phyloP scores from a whole-genome alignment of 306 rosid species.

The Hylodesmum podocarpum region DNA sequence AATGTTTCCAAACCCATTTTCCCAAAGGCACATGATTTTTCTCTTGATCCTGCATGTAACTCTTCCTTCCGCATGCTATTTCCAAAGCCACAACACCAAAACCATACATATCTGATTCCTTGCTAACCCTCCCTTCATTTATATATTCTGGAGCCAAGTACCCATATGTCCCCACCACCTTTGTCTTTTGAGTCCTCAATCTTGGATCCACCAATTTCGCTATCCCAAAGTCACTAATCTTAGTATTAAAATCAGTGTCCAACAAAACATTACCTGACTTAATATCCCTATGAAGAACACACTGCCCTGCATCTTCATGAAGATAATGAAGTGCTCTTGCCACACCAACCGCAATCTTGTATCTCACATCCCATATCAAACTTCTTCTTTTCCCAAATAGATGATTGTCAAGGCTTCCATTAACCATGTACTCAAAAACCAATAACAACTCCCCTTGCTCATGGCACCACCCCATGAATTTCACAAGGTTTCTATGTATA shows the following conservation, averaged over 20 bases:
- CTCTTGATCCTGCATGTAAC: slow-evolving; percentile 15
- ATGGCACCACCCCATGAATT: slow-evolving; percentile 55
- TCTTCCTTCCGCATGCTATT: slow-evolving; percentile 49
- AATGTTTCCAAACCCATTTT: slow-evolving; percentile 24
- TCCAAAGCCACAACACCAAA: slow-evolving; percentile 59
- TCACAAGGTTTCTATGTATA: slow-evolving; percentile 45
- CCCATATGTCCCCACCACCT: too few species aligned
- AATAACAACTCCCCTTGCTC: slow-evolving; percentile 39
- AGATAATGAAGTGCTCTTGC: slow-evolving; percentile 48
- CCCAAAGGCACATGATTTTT: background rate
- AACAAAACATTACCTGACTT: slow-evolving; percentile 49
- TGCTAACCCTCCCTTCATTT: too few species aligned
- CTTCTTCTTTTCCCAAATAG: slow-evolving; percentile 28
- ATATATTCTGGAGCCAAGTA: too few species aligned
- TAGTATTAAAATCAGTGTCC: slow-evolving; percentile 41
- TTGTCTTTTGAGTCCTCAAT: slow-evolving; percentile 26
- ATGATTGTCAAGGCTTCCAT: slow-evolving; percentile 46
- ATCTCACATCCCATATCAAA: slow-evolving; percentile 35
- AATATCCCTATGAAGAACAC: slow-evolving; percentile 47
- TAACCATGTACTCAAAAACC: slow-evolving; percentile 32
- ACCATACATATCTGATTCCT: slow-evolving; percentile 33
- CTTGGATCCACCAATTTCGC: slow-evolving; percentile 43
- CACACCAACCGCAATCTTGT: slow-evolving; percentile 35
- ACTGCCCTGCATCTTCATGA: slow-evolving; percentile 48
- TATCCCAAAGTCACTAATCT: slow-evolving; percentile 52